phyloP scores from a whole-genome alignment of 1,284 basidiomycete genomes.

The Austroboletus rostrupii region DNA sequence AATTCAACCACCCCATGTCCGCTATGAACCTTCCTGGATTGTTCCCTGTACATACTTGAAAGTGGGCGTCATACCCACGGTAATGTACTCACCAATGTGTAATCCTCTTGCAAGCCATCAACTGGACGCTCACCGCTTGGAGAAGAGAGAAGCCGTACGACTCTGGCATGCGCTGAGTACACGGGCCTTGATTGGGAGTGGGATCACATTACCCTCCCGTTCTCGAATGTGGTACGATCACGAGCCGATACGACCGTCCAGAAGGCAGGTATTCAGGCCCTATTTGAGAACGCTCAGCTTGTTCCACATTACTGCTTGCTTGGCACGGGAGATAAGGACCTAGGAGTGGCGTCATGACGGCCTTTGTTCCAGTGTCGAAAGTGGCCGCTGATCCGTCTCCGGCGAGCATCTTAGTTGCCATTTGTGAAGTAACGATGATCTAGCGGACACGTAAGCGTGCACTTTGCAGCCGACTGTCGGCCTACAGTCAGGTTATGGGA shows the following conservation, averaged over 20 bases:
- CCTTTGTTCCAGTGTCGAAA: slow-evolving; percentile 59
- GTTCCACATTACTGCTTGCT: slow-evolving; percentile 8
- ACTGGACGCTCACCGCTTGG: slow-evolving; percentile 19
- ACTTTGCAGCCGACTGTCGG: slow-evolving; percentile 2
- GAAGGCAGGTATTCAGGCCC: slow-evolving; percentile 34
- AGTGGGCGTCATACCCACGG: slow-evolving; percentile 14
- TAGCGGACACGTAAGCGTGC: slow-evolving; percentile 25
- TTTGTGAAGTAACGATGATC: slow-evolving; percentile 65
- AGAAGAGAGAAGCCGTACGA: slow-evolving; percentile 30
- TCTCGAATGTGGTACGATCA: slow-evolving; percentile 27
- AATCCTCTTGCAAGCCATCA: slow-evolving; percentile 20
- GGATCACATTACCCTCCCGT: slow-evolving; percentile 28
- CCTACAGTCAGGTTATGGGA: slow-evolving; percentile 51
- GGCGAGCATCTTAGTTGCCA: slow-evolving; percentile 62
- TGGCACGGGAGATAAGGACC: slow-evolving; percentile 35
- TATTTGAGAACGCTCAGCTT: slow-evolving; percentile 12
- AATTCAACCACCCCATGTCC: slow-evolving; percentile 15
- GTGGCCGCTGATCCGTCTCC: slow-evolving; percentile 57
- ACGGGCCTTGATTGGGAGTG: slow-evolving; percentile 11
- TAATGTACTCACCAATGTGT: slow-evolving; percentile 26
- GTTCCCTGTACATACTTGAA: slow-evolving; percentile 4
- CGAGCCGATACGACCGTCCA: slow-evolving; percentile 32
- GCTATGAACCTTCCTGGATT: slow-evolving; percentile 20
- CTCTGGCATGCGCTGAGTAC: slow-evolving; percentile 20
- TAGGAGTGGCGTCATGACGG: slow-evolving; percentile 60